Evolutionary conservation across 2,329 filamentous ascomycete genomes (phyloP).

Genomic region (Fusarium sp.): DNA sequence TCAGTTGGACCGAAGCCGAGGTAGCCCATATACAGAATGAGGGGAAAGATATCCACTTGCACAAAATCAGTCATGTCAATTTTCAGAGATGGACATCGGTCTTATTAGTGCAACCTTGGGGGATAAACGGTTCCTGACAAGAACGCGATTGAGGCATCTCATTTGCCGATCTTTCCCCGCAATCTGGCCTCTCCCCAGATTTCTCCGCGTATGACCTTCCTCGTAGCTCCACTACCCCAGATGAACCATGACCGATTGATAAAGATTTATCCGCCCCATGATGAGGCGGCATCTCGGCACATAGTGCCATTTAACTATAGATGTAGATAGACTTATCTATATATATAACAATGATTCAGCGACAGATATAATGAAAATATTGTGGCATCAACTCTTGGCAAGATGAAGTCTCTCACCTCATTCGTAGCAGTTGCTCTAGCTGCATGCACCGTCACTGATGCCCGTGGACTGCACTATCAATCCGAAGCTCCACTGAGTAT

Average conservation of each 20-base stretch:
- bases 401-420: background rate
- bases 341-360: background rate
- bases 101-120: background rate
- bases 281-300: background rate
- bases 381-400: background rate
- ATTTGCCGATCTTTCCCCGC: background rate
- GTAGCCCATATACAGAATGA: background rate
- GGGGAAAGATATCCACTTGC: background rate
- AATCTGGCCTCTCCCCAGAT: background rate
- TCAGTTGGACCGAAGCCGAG: background rate
- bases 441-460: background rate
- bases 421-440: background rate
- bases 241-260: background rate
- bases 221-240: background rate
- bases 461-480: background rate
- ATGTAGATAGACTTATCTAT: background rate
- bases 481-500: background rate
- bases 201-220: conserved; percentile 4
- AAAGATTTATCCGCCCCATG: conserved; percentile 14
- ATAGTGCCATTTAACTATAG: background rate
- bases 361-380: background rate
- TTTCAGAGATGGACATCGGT: background rate
- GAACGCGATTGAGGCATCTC: background rate
- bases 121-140: background rate
- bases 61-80: accelerated